Percentiles rank a stretch among this genome's conserved stretches.
These are phyloP conservation scores for Lotmaria passim DNA, from an alignment of 208 protist genomes.

Conservation along the genomic window DNA sequence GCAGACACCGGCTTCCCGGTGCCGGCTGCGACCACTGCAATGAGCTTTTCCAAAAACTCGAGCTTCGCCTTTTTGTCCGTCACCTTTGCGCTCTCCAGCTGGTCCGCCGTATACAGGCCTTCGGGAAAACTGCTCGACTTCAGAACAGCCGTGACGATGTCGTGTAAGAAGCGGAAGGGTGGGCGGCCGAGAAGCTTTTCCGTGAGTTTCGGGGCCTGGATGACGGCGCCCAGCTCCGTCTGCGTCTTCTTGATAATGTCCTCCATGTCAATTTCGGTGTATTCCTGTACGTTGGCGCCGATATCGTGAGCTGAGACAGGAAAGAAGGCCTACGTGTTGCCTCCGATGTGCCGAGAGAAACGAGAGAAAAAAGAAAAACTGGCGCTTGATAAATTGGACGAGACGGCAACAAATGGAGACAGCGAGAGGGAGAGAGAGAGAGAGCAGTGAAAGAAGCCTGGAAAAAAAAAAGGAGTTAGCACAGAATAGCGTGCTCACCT, in stretches of 20 bases:
- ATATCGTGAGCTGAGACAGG: no score
- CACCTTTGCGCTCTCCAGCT: conserved; percentile 81
- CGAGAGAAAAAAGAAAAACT: no score
- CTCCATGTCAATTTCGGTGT: conserved; percentile 23
- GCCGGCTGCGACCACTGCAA: conserved; percentile 77
- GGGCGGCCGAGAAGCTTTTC: conserved; percentile 89
- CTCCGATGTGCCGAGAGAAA: no score
- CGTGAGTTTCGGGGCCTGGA: conserved; percentile 81
- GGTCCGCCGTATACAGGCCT: conserved; percentile 58
- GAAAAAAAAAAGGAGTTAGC: conserved; percentile 11
- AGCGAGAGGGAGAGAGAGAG: not conserved
- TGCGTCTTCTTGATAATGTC: conserved; percentile 80
- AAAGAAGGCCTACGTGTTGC: no score
- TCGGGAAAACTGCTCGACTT: conserved; percentile 78
- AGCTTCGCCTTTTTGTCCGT: conserved; percentile 86
- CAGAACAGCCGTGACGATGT: conserved; percentile 79
- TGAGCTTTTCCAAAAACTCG: conserved; percentile 76
- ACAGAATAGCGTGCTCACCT: no score
- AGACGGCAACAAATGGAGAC: not conserved
- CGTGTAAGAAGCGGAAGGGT: conserved; percentile 92
- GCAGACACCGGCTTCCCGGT: conserved; percentile 66
- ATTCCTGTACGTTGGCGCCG: no score
- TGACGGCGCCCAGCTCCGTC: conserved; percentile 76
- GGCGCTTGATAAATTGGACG: no score
- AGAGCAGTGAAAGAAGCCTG: not conserved